Percentiles rank a stretch among this genome's conserved stretches.
phyloP scores from a whole-genome alignment of 202 grass and related monocot genomes.

The Setaria italica region DNA sequence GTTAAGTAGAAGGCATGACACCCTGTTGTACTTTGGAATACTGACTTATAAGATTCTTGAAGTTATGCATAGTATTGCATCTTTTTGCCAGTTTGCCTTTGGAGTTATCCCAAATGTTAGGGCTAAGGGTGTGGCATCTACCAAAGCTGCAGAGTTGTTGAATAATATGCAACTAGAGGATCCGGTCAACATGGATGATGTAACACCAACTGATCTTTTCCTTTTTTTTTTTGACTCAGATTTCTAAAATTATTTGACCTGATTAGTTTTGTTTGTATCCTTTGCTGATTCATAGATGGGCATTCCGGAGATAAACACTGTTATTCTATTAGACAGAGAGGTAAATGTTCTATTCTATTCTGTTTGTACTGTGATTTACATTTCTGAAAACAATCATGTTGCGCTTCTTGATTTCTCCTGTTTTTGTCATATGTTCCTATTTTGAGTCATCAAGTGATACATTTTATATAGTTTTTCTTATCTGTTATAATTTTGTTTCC shows the following conservation, averaged over 20 bases:
- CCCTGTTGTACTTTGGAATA: neutral
- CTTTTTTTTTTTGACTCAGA: slow-evolving; percentile 22
- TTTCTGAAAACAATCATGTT: neutral
- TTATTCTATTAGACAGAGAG: slow-evolving; percentile 94
- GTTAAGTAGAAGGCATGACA: slow-evolving; percentile 18
- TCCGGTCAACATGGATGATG: slow-evolving; percentile 87
- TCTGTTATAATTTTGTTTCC: slow-evolving; percentile 18
- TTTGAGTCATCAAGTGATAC: slow-evolving; percentile 24
- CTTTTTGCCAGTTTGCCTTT: slow-evolving; percentile 86
- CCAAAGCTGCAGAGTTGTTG: slow-evolving; percentile 86
- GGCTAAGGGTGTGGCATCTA: slow-evolving; percentile 87
- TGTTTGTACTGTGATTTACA: slow-evolving; percentile 18
- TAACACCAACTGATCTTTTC: slow-evolving; percentile 47
- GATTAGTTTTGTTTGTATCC: slow-evolving; percentile 28
- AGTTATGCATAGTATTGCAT: slow-evolving; percentile 1
- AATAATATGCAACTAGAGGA: slow-evolving; percentile 91
- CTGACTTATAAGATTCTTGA: slow-evolving; percentile 13
- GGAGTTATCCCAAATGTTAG: slow-evolving; percentile 91
- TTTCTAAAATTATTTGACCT: slow-evolving; percentile 45
- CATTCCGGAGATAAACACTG: slow-evolving; percentile 88
- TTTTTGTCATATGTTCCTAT: neutral
- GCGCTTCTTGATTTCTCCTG: slow-evolving; percentile 10
- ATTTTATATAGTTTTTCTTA: slow-evolving; percentile 16
- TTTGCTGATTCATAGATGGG: slow-evolving; percentile 67
- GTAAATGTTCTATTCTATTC: slow-evolving; percentile 49